Percentiles rank a stretch among this genome's conserved stretches.
phyloP scores from a whole-genome alignment of 2,329 filamentous ascomycete genomes.

The Trichophyton schoenleinii region DNA sequence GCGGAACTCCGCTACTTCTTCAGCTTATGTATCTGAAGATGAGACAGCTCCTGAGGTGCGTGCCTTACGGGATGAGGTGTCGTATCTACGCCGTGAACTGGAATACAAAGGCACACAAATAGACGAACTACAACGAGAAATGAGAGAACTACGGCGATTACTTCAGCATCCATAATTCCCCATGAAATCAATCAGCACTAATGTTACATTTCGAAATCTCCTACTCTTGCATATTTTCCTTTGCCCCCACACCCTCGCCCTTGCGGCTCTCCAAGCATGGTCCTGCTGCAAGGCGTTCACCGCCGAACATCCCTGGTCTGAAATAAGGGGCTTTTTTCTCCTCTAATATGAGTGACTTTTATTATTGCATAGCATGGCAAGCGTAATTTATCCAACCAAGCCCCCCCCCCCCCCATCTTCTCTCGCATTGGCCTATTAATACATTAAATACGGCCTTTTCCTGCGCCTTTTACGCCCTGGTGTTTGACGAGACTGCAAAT shows the following conservation, averaged over 20 bases:
- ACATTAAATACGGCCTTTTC: not conserved
- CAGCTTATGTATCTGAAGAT: conserved; percentile 19
- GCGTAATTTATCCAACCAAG: not conserved
- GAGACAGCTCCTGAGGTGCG: conserved; percentile 23
- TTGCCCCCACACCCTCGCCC: not conserved
- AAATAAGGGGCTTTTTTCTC: not conserved
- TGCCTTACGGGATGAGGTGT: conserved; percentile 50
- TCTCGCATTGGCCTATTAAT: not conserved
- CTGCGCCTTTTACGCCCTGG: not conserved
- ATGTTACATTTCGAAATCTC: not conserved
- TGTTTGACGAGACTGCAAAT: too few species aligned
- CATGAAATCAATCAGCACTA: not conserved
- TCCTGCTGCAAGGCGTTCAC: not conserved
- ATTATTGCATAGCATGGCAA: not conserved
- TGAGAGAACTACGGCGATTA: conserved; percentile 10
- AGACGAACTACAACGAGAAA: conserved; percentile 22
- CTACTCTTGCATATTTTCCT: too few species aligned
- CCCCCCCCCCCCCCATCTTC: not conserved
- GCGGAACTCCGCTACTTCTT: conserved; percentile 12
- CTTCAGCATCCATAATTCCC: conserved; percentile 2
- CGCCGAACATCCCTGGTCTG: not conserved
- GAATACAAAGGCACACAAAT: conserved; percentile 41
- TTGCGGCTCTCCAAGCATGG: not conserved
- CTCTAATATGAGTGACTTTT: not conserved
- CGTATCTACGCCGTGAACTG: conserved; percentile 54